Evolutionary conservation across 1,139 yeast species (phyloP).

Genomic region (Kurtzmaniella quercitrusa): DNA sequence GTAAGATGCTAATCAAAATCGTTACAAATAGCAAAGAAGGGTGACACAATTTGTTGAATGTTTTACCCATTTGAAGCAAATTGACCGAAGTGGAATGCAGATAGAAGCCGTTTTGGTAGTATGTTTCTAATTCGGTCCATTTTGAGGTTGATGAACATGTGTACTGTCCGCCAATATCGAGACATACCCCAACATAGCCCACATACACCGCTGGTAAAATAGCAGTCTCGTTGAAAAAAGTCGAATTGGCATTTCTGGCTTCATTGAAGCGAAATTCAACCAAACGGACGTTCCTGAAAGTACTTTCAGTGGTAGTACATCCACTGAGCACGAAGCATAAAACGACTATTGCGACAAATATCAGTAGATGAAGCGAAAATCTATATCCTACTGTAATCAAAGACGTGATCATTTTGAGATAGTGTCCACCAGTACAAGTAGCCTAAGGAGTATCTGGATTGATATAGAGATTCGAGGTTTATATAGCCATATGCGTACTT

Average conservation of each 20-base stretch:
- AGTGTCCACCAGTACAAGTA: background rate
- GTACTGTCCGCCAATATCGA: constrained; percentile 20
- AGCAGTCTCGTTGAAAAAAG: background rate
- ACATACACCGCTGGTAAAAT: constrained; percentile 25
- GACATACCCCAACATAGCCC: constrained; percentile 52
- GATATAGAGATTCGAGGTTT: no score
- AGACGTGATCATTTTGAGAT: background rate
- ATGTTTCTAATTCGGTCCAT: constrained; percentile 10
- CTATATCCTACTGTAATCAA: constrained; percentile 7
- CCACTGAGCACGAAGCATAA: constrained; percentile 53
- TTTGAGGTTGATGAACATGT: constrained; percentile 29
- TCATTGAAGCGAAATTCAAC: constrained; percentile 43
- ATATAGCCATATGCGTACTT: no score
- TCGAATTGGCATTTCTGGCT: constrained; percentile 9
- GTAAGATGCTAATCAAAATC: constrained; percentile 38
- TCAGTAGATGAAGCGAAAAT: constrained; percentile 11
- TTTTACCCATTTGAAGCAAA: constrained; percentile 35
- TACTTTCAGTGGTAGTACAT: constrained; percentile 34
- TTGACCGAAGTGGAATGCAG: constrained; percentile 18
- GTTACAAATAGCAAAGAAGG: constrained; percentile 52
- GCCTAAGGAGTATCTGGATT: no score
- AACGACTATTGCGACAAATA: constrained; percentile 36
- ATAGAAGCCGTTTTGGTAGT: background rate
- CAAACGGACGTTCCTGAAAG: constrained; percentile 45
- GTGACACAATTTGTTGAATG: constrained; percentile 45